A percentile compares a stretch with the other conserved stretches of the same genome.
phyloP scores from a whole-genome alignment of 148 eudicot species.

The Rhododendron molle region DNA sequence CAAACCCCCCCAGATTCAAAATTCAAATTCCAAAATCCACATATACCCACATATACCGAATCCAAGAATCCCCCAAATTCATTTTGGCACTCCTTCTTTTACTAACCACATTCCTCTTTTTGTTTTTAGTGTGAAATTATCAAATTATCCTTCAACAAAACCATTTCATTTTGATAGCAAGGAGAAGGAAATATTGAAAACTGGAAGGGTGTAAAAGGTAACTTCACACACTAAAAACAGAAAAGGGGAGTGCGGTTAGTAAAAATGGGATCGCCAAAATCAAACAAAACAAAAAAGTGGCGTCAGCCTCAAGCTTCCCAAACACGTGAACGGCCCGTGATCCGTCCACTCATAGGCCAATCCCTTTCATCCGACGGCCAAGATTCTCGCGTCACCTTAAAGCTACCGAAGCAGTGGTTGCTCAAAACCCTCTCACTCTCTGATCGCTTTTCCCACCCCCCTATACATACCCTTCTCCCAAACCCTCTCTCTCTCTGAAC shows the following conservation, averaged over 20 bases:
- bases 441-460: too few species aligned
- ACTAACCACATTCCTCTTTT: too few species aligned
- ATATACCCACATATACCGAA: neutral
- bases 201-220: too few species aligned
- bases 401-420: constrained; percentile 14
- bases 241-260: too few species aligned
- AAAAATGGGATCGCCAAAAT: too few species aligned
- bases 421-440: neutral
- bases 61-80: neutral
- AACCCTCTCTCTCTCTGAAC: neutral
- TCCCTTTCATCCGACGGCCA: constrained; percentile 30
- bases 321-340: neutral
- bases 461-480: neutral
- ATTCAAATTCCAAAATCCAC: neutral
- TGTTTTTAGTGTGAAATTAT: too few species aligned
- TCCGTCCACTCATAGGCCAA: neutral
- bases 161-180: too few species aligned
- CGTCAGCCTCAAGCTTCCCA: neutral
- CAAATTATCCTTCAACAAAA: too few species aligned
- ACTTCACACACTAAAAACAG: too few species aligned
- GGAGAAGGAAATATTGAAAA: too few species aligned
- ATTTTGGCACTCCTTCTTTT: too few species aligned
- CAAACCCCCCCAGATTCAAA: neutral
- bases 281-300: too few species aligned
- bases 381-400: constrained; percentile 32